Evolutionary conservation across 2,329 filamentous ascomycete genomes (phyloP), one percentile per base, ranked within the genome.

Genomic region (Chaetomium strumarium): DNA sequence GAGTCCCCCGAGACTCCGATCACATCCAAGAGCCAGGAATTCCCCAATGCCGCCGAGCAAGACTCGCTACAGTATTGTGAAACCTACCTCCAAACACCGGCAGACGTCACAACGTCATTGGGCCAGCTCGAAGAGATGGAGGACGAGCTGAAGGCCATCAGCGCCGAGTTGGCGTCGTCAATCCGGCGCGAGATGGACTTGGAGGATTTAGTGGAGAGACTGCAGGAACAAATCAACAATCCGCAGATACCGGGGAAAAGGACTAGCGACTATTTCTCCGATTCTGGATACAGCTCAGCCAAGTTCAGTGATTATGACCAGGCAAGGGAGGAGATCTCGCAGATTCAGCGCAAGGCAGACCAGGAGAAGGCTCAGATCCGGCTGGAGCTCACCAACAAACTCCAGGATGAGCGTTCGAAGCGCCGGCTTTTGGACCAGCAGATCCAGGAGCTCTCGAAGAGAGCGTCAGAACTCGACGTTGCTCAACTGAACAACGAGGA

Each of bases 181-280:
- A 97, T 99, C 65, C 84, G 88, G 63, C 83, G 93, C 56, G 93
- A 99, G 73, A 92, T 99, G 81, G 93, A 99, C 62, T 72, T 99
- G 31, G 93, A 99, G 69, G 93, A 99, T 68, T 77, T 97, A 43
- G 85, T 97, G 0, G 93, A 99, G 60, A 79, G 87, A 53, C 73
- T 95, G 61, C 91, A 96, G 67, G 74, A 83, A n/a, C 90, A 96
- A 64, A 77, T 78, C 58, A 78, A 76, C 68, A 77, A 83, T 69
- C 65, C 77, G 64, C 71, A 76, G 68, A 66, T 74, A 60, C 63
- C 78, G 29, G 84, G 80, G 58, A 86, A 87, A 67, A 81, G 92
- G 55, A 95, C 89, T 10, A 97, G 93, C 71, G 93, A 99, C 71
- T 97, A 99, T 72, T 99, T 93, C 68, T 99, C 93, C 2, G 93